Conservation (phyloP, 345 rosid species). For the Aquilaria malaccensis region DNA sequence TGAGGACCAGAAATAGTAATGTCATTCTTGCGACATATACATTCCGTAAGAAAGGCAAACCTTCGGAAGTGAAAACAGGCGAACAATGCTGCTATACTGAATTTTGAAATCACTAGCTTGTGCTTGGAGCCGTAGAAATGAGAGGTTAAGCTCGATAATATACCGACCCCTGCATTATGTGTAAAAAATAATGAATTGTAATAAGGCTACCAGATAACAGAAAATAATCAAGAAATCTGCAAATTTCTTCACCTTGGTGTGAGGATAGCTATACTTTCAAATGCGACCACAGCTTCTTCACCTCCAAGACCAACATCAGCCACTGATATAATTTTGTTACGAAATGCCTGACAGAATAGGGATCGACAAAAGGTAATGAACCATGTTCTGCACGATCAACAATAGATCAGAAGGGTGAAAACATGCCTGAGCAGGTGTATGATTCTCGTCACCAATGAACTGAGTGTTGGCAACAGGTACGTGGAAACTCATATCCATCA, state of each 20-base stretch:
- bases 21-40: not conserved
- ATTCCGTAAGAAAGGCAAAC: constrained; percentile 18
- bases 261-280: constrained; percentile 75
- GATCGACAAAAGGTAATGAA: not conserved
- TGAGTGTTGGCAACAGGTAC: constrained; percentile 78
- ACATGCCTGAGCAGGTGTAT: constrained; percentile 68
- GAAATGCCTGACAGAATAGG: constrained; percentile 42
- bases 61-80: constrained; percentile 89
- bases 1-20: not conserved
- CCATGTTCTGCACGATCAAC: too few relatives aligned
- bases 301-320: constrained; percentile 76
- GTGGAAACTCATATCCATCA: constrained; percentile 91
- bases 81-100: constrained; percentile 89
- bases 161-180: constrained; percentile 65
- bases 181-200: too few relatives aligned
- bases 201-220: too few relatives aligned
- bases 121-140: constrained; percentile 79
- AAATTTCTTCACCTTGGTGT: constrained; percentile 58
- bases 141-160: constrained; percentile 81
- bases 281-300: constrained; percentile 79
- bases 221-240: not conserved
- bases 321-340: constrained; percentile 51
- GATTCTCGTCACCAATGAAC: constrained; percentile 79
- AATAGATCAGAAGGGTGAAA: not conserved
- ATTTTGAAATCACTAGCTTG: constrained; percentile 95